Evolutionary conservation across 2,329 filamentous ascomycete species (phyloP).

Genomic region (Zalaria obscura): DNA sequence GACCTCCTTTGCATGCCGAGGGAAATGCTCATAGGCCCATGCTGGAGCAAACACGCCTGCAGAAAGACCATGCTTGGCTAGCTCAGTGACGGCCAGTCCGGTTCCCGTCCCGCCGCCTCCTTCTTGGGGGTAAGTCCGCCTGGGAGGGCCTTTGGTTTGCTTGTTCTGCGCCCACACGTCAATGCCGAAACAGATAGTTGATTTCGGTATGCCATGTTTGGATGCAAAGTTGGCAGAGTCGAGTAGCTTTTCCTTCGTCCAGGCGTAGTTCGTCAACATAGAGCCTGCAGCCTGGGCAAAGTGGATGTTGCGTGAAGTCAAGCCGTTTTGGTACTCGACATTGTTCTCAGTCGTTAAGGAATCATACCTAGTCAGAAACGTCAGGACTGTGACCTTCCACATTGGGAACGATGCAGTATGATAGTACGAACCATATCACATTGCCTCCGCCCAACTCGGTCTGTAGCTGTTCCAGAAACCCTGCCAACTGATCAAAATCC

Average conservation of each 20-base stretch:
- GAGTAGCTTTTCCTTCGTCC: conserved; percentile 18
- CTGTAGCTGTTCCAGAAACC: conserved; percentile 25
- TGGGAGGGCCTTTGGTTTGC: conserved; percentile 12
- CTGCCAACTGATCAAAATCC: conserved; percentile 15
- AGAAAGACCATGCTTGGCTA: conserved; percentile 21
- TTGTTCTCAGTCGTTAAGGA: conserved; percentile 28
- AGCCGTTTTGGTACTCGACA: conserved; percentile 29
- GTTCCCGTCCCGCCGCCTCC: conserved; percentile 28
- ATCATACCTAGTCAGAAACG: conserved; percentile 24
- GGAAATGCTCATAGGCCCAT: conserved; percentile 33
- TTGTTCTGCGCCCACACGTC: conserved; percentile 33
- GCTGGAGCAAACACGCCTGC: conserved; percentile 31
- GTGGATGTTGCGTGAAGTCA: conserved; percentile 23
- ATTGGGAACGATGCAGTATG: neutral
- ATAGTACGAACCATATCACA: conserved; percentile 25
- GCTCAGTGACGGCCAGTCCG: conserved; percentile 23
- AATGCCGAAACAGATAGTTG: conserved; percentile 26
- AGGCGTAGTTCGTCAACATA: conserved; percentile 32
- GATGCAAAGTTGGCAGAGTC: conserved; percentile 14
- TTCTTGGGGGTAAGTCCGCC: conserved; percentile 22
- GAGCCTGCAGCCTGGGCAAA: conserved; percentile 24
- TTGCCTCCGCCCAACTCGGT: conserved; percentile 15
- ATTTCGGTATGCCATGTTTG: conserved; percentile 11
- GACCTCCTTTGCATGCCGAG: conserved; percentile 11
- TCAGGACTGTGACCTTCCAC: too few relatives aligned